phyloP scores from a whole-genome alignment of 169 alveolate species.

The Toxoplasma gondii region DNA sequence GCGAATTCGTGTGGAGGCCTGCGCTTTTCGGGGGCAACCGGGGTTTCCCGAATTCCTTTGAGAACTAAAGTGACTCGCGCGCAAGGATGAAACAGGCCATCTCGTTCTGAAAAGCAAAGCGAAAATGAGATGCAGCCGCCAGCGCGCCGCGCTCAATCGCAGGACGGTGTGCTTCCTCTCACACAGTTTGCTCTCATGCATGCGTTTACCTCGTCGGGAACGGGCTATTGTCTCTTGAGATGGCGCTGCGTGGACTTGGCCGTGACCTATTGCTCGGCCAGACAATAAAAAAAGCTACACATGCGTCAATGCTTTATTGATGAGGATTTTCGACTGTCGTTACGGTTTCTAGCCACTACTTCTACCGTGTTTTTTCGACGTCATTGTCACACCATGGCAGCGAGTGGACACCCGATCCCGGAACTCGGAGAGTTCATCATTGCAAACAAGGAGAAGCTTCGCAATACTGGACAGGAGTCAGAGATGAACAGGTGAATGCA shows the following conservation, averaged over 20 bases:
- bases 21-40: too few relatives aligned
- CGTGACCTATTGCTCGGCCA: neutral
- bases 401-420: slow-evolving; percentile 49
- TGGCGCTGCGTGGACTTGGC: neutral
- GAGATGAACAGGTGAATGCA: slow-evolving; percentile 57
- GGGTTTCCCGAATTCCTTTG: too few relatives aligned
- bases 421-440: slow-evolving; percentile 67
- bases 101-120: too few relatives aligned
- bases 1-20: too few relatives aligned
- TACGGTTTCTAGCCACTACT: neutral
- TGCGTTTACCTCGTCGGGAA: neutral
- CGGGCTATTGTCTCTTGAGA: neutral
- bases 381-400: slow-evolving; percentile 28
- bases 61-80: too few relatives aligned
- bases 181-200: neutral
- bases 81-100: too few relatives aligned
- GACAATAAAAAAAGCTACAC: neutral
- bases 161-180: neutral
- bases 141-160: too few relatives aligned
- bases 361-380: neutral
- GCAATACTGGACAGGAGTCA: slow-evolving; percentile 30
- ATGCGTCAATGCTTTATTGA: neutral
- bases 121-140: too few relatives aligned
- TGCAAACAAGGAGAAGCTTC: slow-evolving; percentile 50
- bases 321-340: neutral